A percentile compares a stretch with the other conserved stretches of the same genome.
phyloP scores from a whole-genome alignment of 768 basidiomycete species.

The Rhizopogon vinicolor region DNA sequence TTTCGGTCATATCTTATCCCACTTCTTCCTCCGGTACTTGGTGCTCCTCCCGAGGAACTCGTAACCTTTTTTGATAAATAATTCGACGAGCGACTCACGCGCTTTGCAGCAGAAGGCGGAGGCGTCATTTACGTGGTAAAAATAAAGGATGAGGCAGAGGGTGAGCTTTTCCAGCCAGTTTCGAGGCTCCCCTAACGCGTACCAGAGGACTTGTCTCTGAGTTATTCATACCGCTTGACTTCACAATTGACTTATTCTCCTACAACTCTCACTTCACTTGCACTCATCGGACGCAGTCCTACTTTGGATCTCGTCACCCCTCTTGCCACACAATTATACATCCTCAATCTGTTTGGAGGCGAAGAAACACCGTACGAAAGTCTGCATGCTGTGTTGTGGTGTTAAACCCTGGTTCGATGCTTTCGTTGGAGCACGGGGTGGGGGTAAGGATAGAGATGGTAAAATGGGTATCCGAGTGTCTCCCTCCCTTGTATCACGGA shows the following conservation, averaged over 20 bases:
- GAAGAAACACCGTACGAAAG: constrained; percentile 94
- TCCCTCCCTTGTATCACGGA: constrained; percentile 32
- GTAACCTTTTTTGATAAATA: constrained; percentile 65
- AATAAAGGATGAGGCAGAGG: constrained; percentile 67
- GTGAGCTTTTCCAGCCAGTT: constrained; percentile 33
- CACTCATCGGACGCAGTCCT: constrained; percentile 83
- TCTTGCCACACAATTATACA: constrained; percentile 81
- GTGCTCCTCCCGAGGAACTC: constrained; percentile 59
- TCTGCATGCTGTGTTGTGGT: constrained; percentile 88
- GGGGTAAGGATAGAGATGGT: constrained; percentile 70
- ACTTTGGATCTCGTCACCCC: constrained; percentile 78
- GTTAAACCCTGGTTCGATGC: constrained; percentile 99
- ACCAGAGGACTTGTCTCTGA: constrained; percentile 62
- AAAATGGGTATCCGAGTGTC: constrained; percentile 62
- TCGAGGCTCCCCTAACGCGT: constrained; percentile 6
- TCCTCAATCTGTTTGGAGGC: constrained; percentile 87
- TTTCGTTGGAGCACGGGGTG: constrained; percentile 81
- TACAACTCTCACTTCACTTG: constrained; percentile 79
- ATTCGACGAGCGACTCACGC: constrained; percentile 70
- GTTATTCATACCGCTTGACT: constrained; percentile 63
- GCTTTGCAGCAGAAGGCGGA: constrained; percentile 72
- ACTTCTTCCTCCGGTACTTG: constrained; percentile 79
- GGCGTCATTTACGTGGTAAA: constrained; percentile 83
- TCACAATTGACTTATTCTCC: constrained; percentile 74
- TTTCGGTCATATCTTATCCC: constrained; percentile 69